A percentile compares a stretch with the other conserved stretches of the same genome.
Conservation (phyloP, 306 rosid species). For the Cucurbita ficifolia region DNA sequence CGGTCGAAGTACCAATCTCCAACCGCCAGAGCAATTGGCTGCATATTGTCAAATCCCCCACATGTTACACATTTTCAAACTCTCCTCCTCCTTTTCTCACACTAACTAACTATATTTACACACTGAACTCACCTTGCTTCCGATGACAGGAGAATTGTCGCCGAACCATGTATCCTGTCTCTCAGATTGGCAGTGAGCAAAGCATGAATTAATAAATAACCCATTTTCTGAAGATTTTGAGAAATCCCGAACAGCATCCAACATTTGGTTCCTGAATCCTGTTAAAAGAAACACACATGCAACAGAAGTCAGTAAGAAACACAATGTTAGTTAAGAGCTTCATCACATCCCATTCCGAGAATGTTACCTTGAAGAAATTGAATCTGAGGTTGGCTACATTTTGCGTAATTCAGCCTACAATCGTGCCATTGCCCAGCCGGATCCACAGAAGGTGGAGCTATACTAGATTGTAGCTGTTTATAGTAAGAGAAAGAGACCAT, state of each 20-base stretch:
- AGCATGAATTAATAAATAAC: constrained; percentile 69
- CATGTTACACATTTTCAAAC: constrained; percentile 2
- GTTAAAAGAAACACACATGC: constrained; percentile 4
- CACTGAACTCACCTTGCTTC: constrained; percentile 43
- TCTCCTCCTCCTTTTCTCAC: neutral
- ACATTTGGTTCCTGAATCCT: constrained; percentile 85
- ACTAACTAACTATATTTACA: neutral
- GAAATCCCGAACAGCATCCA: constrained; percentile 37
- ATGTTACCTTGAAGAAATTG: constrained; percentile 60
- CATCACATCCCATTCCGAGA: neutral
- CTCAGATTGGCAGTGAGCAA: constrained; percentile 92
- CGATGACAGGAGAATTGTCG: constrained; percentile 51
- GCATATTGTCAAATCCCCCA: constrained; percentile 13
- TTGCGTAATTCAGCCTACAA: constrained; percentile 71
- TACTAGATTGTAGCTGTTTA: constrained; percentile 68
- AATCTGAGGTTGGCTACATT: constrained; percentile 52
- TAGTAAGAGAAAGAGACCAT: neutral
- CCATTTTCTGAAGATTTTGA: constrained; percentile 50
- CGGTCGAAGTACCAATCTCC: constrained; percentile 92
- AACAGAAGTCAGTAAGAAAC: neutral
- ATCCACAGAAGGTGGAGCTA: constrained; percentile 91
- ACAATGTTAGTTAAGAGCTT: neutral
- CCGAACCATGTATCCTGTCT: constrained; percentile 94
- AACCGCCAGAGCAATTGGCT: constrained; percentile 78
- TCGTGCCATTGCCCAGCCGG: constrained; percentile 76